Percentiles rank a stretch among this genome's conserved stretches.
Conservation (phyloP, 305 asterid species). For the Ajuga reptans region DNA sequence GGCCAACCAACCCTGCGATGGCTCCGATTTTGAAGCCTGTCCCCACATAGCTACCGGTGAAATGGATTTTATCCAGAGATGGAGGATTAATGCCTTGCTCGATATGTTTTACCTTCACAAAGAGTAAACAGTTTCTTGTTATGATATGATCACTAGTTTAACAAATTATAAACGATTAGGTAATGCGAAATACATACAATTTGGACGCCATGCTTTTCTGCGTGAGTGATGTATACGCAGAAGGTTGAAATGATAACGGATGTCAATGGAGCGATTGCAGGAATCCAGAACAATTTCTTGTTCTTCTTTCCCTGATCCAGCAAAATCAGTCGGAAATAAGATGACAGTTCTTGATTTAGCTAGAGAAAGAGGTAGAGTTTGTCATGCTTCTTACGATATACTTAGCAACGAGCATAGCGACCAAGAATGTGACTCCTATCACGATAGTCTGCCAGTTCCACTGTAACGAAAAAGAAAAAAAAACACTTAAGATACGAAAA, state of each 20-base stretch:
- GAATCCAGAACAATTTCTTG: conserved; percentile 61
- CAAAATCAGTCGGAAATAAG: background rate
- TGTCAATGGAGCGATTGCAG: conserved; percentile 80
- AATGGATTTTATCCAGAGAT: conserved; percentile 45
- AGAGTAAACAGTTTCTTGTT: background rate
- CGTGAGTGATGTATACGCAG: conserved; percentile 60
- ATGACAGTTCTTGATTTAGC: background rate
- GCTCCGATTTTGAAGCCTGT: conserved; percentile 61
- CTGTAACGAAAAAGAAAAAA: conserved; percentile 22
- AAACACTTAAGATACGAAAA: background rate
- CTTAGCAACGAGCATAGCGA: conserved; percentile 43
- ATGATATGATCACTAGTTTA: background rate
- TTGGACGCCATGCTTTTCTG: conserved; percentile 63
- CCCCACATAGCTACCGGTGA: conserved; percentile 43
- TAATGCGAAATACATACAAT: conserved; percentile 31
- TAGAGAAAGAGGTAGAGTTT: background rate
- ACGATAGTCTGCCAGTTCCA: conserved; percentile 69
- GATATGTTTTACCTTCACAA: conserved; percentile 41
- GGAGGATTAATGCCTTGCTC: conserved; percentile 63
- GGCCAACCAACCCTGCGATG: conserved; percentile 53
- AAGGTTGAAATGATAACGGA: conserved; percentile 68
- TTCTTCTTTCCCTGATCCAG: conserved; percentile 61
- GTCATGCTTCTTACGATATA: conserved; percentile 37
- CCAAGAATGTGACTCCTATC: conserved; percentile 50
- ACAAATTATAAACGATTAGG: background rate